Base-by-base conservation (phyloP, 1,139 yeast genomes). In the Yamadazyma mexicana region DNA sequence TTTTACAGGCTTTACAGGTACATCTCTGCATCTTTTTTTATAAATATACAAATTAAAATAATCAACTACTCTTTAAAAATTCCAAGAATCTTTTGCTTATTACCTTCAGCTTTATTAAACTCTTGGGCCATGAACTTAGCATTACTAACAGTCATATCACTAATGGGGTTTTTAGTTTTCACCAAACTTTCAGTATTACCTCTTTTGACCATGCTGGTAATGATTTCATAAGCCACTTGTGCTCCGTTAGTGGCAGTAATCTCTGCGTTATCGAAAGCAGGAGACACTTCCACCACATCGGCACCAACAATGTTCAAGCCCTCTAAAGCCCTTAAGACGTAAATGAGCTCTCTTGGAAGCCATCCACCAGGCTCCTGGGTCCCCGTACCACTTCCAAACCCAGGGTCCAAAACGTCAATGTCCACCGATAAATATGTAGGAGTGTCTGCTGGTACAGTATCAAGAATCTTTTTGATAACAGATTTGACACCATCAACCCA, bases 301-400 rank as follows among this genome's bases (percentile, higher is more conserved):
- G 85, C 91, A 31, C 92, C 94, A 27, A 85, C 87, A 23, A 85
- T 49, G 44, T 80, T 79, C 53, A 84, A 66, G 9, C 61, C 61
- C 17, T 81, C 85, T 31, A 85, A 59, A 8, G 69, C 69, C 48
- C 91, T 70, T 45, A 85, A 62, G 22, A 85, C 69, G 43, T 79
- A 70, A 40, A 84, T 72, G 43, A 85, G 69, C 56, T 85, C 94
- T 43, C 94, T 70, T n/a, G 91, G 83, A 37, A 83, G 65, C 75
- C 87, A 77, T 40, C 94, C 94, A 40, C 94, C 94, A 4, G 84
- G 82, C 59, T 85, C 94, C 46, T 83, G 87, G 3, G 94, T 85
- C 8, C 94, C 94, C 1, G 94, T 85, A 1, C 92, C 94, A 40
- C 88, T 84, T 3, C 89, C 87, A 51, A 81, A 75, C 2, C 84